Evolutionary conservation across 139 green algal genomes (phyloP), one percentile per base, ranked within the genome.

Genomic region (Volvox africanus): DNA sequence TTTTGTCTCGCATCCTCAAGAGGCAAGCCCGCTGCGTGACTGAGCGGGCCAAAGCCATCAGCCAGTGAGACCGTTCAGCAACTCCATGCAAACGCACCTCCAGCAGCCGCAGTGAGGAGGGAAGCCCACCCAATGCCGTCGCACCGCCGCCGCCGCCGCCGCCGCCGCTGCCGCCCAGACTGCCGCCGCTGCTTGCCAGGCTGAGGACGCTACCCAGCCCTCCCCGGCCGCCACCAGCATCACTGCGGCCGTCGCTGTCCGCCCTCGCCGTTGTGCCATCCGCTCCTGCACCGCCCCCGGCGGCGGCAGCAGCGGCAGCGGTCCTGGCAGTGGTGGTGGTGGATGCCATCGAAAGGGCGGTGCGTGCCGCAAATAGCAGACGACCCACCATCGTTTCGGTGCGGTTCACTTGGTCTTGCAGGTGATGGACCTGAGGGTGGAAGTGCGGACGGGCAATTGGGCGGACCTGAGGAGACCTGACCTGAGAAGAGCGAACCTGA

Each of bases 391-490:
- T 76, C 20, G 26, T 79, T 36, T 92, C 89, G 6, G 89, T 35
- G 2, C 84, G 82, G 35, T 55, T 36, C 18, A 93, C 33, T 76
- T 93, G 93, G 79, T 86, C 77, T 33, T 92, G 79, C 33, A 92
- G 33, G 19, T 91, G 87, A 12, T 83, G 78, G 16, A 78, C 77
- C 89, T 93, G 90, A 62, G 6, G 65, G 65, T 6, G 65, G 65
- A 28, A 9, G 24, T 73, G 44, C 44, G 9, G 9, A 55, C 44
- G 44, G 44, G 44, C 5, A 9, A 55, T 55, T 55, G 44, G 44
- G 44, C 9, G 44, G 44, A 55, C 44, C 44, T 14, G 9, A 55
- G 44, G 44, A 55, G 44, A n/a, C n/a, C n/a, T n/a, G n/a, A n/a
- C n/a, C n/a, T n/a, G n/a, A n/a, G n/a, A n/a, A n/a, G n/a, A n/a